phyloP scores from a whole-genome alignment of 2,329 filamentous ascomycete species.

The Ceratocystis destructans region DNA sequence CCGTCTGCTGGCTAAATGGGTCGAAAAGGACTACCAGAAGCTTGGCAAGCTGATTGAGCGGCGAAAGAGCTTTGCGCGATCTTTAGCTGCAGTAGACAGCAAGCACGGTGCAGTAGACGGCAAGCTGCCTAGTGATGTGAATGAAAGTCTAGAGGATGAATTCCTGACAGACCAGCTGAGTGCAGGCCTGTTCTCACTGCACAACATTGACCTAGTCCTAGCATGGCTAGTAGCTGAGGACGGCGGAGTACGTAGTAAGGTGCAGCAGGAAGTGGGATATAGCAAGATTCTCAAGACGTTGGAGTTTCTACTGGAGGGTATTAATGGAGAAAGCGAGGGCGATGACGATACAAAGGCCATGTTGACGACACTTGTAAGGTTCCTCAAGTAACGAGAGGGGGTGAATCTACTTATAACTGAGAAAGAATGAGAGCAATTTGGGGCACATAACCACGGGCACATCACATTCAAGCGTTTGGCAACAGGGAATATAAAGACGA shows the following conservation, averaged over 20 bases:
- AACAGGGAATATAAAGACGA: not conserved
- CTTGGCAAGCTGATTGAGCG: conserved; percentile 56
- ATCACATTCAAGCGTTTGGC: not conserved
- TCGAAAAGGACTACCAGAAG: conserved; percentile 89
- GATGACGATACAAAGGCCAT: conserved; percentile 41
- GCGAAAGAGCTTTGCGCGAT: conserved; percentile 53
- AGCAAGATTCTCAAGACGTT: conserved; percentile 52
- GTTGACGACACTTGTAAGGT: conserved; percentile 39
- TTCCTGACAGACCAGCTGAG: conserved; percentile 66
- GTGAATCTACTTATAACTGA: too few relatives aligned
- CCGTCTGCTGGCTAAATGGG: conserved; percentile 79
- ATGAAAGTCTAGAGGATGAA: conserved; percentile 50
- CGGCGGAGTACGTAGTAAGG: conserved; percentile 51
- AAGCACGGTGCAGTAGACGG: conserved; percentile 23
- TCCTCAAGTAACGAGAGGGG: conserved; percentile 27
- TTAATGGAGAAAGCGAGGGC: conserved; percentile 40
- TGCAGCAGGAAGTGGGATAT: conserved; percentile 50
- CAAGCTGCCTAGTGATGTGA: conserved; percentile 20
- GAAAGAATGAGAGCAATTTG: not conserved
- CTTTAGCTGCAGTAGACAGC: conserved; percentile 47
- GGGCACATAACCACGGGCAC: too few relatives aligned
- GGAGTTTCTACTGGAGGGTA: conserved; percentile 41
- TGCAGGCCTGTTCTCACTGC: conserved; percentile 69
- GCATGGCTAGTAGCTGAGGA: conserved; percentile 92
- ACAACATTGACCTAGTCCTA: conserved; percentile 70